phyloP scores from a whole-genome alignment of 352 stramenopile species.

The Blastocystis hominis region DNA sequence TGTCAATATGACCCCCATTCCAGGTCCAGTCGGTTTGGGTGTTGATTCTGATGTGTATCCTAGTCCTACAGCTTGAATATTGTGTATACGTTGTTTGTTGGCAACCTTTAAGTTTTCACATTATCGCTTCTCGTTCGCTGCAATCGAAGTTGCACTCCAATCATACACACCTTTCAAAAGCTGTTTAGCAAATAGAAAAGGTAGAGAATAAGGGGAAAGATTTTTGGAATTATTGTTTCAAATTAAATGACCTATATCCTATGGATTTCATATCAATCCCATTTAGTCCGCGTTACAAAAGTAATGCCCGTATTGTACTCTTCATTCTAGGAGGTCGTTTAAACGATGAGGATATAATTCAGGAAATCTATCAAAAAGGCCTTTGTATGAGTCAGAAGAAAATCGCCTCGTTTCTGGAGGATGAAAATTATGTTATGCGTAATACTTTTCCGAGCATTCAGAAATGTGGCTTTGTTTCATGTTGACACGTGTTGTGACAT shows the following conservation, averaged over 20 bases:
- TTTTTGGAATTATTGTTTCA: too few relatives aligned
- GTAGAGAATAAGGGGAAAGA: too few relatives aligned
- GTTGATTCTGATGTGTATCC: slow-evolving; percentile 34
- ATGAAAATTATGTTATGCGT: slow-evolving; percentile 15
- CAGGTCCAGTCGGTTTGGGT: background rate
- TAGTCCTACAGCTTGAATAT: slow-evolving; percentile 24
- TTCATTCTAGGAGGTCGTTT: background rate
- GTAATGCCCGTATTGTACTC: background rate
- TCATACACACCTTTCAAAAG: too few relatives aligned
- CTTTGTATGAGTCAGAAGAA: background rate
- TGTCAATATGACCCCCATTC: slow-evolving; percentile 28
- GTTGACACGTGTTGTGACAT: background rate
- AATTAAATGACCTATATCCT: background rate
- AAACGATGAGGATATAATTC: background rate
- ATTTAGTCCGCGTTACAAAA: slow-evolving; percentile 33
- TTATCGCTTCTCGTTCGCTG: too few relatives aligned
- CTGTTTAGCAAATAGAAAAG: too few relatives aligned
- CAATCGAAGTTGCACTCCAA: too few relatives aligned
- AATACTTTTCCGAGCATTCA: slow-evolving; percentile 2
- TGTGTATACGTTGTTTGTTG: background rate
- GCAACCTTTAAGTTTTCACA: background rate
- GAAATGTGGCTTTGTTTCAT: slow-evolving; percentile 20
- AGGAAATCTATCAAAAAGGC: background rate
- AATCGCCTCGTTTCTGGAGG: slow-evolving; percentile 20
- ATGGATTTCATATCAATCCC: slow-evolving; percentile 5